Conservation (phyloP, 2,329 filamentous ascomycete genomes). For the Ascochyta fabae region DNA sequence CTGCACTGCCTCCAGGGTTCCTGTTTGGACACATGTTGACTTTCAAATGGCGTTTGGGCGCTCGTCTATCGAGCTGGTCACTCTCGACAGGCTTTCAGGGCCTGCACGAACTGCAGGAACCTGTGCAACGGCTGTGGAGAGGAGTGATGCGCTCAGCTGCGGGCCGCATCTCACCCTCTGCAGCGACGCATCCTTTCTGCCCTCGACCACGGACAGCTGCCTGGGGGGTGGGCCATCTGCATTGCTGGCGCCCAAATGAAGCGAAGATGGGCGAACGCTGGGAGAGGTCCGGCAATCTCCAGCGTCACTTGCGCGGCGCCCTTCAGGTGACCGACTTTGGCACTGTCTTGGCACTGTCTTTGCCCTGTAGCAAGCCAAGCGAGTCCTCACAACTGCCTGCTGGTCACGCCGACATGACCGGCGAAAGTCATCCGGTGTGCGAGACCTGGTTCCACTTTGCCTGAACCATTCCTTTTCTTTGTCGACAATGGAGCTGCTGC, state of each 20-base stretch:
- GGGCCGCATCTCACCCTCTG: too few species aligned
- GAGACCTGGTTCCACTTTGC: constrained; percentile 6
- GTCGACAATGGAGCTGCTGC: background rate
- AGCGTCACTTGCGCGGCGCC: constrained; percentile 2
- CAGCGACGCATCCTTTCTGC: constrained; percentile 1
- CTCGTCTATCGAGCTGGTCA: background rate
- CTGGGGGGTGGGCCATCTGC: background rate
- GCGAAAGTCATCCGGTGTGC: constrained; percentile 6
- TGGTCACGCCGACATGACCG: background rate
- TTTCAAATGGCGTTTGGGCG: constrained; percentile 7
- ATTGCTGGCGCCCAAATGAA: constrained; percentile 1
- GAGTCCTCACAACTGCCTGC: background rate
- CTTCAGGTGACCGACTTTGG: constrained; percentile 7
- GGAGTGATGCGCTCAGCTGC: background rate
- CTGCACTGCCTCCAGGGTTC: constrained; percentile 4
- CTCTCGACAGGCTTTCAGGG: background rate
- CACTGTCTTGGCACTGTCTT: constrained; percentile 1
- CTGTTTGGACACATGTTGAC: constrained; percentile 5
- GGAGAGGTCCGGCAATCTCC: background rate
- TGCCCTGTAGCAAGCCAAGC: constrained; percentile 2
- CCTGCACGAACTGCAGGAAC: constrained; percentile 3
- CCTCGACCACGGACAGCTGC: constrained; percentile 1
- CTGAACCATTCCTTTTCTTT: constrained; percentile 1
- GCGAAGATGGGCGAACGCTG: constrained; percentile 9
- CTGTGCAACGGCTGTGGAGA: constrained; percentile 6